Evolutionary conservation across 192 early-diverging fungal species (phyloP).

Genomic region (Chytriomyces sp.): DNA sequence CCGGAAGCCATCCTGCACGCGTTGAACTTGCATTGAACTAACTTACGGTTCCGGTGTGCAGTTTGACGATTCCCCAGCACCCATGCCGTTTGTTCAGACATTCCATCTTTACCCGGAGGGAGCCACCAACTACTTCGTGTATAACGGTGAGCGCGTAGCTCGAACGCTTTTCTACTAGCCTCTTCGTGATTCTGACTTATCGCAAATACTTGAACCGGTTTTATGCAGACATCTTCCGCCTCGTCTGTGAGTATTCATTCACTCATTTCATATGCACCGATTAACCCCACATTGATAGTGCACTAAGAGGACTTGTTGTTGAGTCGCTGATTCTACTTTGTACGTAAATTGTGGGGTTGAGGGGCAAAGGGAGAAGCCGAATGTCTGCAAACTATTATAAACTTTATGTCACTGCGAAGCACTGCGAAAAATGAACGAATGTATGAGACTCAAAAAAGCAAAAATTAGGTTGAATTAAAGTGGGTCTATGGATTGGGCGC

Average conservation of each 20-base stretch:
- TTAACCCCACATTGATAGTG: background rate
- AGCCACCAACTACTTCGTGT: constrained; percentile 68
- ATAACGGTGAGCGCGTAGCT: constrained; percentile 58
- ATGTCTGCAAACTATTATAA: no score
- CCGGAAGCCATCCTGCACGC: background rate
- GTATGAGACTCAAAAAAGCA: no score
- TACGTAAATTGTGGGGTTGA: background rate
- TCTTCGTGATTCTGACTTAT: background rate
- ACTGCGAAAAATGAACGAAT: no score
- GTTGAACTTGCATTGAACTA: background rate
- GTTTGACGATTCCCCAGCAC: constrained; percentile 80
- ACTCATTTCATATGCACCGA: background rate
- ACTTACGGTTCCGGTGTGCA: constrained; percentile 17
- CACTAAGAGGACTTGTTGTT: no score
- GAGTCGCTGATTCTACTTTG: background rate
- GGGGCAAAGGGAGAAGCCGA: background rate
- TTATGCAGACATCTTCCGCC: constrained; percentile 35
- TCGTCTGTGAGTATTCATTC: constrained; percentile 19
- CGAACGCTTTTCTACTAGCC: background rate
- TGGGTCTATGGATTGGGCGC: no score
- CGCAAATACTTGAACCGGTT: background rate
- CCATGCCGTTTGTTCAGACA: constrained; percentile 81
- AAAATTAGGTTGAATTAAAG: no score
- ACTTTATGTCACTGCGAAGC: no score
- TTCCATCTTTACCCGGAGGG: constrained; percentile 83